These are phyloP conservation scores for Crotalaria pallida DNA, from an alignment of 306 rosid species.

Conservation along the genomic window DNA sequence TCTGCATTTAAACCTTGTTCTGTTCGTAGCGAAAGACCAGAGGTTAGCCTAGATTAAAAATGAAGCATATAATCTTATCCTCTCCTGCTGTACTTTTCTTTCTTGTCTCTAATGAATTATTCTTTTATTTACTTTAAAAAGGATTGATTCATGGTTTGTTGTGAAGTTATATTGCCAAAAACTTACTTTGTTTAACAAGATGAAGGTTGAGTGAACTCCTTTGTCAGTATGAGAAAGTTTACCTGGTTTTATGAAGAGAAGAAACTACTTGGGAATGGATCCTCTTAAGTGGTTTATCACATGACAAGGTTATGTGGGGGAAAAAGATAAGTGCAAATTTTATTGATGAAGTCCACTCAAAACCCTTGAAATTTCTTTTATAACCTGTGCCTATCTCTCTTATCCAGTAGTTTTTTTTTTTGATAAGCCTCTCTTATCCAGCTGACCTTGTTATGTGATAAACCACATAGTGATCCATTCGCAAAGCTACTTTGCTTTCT, in stretches of 20 bases:
- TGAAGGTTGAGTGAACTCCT: background rate
- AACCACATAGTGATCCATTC: too few relatives aligned
- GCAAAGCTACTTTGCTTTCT: background rate
- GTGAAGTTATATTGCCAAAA: background rate
- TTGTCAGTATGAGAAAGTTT: background rate
- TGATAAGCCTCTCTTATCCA: too few relatives aligned
- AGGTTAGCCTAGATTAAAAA: background rate
- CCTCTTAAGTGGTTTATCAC: too few relatives aligned
- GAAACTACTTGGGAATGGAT: background rate
- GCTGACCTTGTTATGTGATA: too few relatives aligned
- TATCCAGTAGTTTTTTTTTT: too few relatives aligned
- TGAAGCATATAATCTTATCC: background rate
- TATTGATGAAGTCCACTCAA: too few relatives aligned
- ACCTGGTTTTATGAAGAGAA: background rate
- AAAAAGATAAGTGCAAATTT: too few relatives aligned
- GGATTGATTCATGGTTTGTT: background rate
- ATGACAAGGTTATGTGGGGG: too few relatives aligned
- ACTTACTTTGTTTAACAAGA: background rate
- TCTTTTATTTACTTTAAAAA: background rate
- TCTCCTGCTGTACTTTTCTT: background rate
- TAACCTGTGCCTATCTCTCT: too few relatives aligned
- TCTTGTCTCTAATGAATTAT: background rate
- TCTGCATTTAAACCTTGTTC: background rate
- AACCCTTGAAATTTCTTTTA: too few relatives aligned
- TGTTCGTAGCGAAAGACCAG: background rate